Base-by-base conservation (phyloP, 208 protist species). In the Phytomonas sp. region DNA sequence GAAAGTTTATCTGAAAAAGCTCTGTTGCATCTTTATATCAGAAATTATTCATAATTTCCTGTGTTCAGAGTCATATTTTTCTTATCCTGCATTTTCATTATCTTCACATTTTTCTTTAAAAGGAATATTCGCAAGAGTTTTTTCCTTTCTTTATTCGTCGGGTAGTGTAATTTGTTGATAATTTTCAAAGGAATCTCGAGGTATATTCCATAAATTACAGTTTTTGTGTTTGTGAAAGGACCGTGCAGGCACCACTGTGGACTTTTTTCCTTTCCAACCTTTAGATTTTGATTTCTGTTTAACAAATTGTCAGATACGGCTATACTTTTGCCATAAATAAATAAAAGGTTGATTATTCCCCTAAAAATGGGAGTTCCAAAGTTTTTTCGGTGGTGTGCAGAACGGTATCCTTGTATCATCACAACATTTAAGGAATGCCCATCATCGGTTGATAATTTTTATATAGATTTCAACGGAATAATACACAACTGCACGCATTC, bases 391-490 rank as follows among this genome's bases (percentile, higher is more conserved):
- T 99, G 97, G 97, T 82, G 98, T 49, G 93, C 92, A 29, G 97
- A 99, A 80, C 88, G 97, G 52, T 99, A 97, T 74, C 98, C 98
- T 12, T 88, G 86, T 33, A 91, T 98, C 56, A 97, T 97, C 66
- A 93, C 88, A 23, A 81, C 85, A 26, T 92, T 98, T 67, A 88
- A 92, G 68, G 89, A 97, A 69, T 85, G 75, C n/a, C 86, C 84
- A n/a, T 87, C 90, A 2, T 83, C 86, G 29, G 93, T 98, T 66
- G 99, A 99, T 88, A 99, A 99, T 83, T 83, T 99, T 23, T 99
- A 99, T 84, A 86, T 99, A 40, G 99, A 99, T 79, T 99, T 99
- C 97, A 99, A 99, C 77, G 98, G 98, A 61, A 98, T 99, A 73
- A 99, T 99, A 72, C 99, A 99, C 84, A 96, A 97, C 74, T 99